phyloP scores from a whole-genome alignment of 73 alveolate genomes.

The Paramecium tetraurelia region DNA sequence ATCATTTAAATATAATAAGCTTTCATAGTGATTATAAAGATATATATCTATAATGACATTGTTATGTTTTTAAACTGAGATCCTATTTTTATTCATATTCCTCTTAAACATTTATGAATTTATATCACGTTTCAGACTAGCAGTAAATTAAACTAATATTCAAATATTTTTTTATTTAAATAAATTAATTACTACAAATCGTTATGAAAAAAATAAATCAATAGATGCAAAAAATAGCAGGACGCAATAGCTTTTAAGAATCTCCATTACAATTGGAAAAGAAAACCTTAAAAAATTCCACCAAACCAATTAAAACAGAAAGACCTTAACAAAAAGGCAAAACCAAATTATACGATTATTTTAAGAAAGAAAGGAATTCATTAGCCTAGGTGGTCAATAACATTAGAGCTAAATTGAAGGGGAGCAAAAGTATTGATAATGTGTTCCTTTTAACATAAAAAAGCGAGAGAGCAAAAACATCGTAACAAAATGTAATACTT shows the following conservation, averaged over 20 bases:
- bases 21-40: background rate
- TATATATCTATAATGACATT: background rate
- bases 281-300: background rate
- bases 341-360: background rate
- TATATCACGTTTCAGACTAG: background rate
- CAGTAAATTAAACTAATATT: background rate
- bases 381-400: background rate
- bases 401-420: background rate
- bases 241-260: conserved; percentile 15
- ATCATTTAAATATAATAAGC: background rate
- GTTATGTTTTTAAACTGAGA: background rate
- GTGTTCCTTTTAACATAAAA: background rate
- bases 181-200: background rate
- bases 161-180: background rate
- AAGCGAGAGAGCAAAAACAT: background rate
- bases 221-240: background rate
- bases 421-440: conserved; percentile 35
- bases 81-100: background rate
- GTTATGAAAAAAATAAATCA: background rate
- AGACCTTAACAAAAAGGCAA: conserved; percentile 15
- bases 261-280: background rate
- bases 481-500: background rate
- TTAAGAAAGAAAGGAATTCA: conserved; percentile 45
- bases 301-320: background rate
- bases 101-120: background rate